These are phyloP conservation scores for Chamaecyparis obtusa DNA, from an alignment of 75 land plant species.

Conservation along the genomic window DNA sequence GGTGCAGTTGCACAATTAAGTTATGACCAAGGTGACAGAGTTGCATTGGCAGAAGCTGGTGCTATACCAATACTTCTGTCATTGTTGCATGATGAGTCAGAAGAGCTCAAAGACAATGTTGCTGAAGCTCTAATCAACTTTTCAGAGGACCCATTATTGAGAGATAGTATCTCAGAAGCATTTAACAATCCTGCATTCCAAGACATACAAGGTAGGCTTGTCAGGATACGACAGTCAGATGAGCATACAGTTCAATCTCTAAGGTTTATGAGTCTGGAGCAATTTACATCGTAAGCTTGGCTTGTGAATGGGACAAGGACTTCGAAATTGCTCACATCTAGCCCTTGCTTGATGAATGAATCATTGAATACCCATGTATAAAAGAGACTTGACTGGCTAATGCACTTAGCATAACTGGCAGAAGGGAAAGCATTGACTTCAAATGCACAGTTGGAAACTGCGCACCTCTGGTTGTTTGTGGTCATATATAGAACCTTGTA, in stretches of 20 bases:
- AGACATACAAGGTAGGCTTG: conserved; percentile 19
- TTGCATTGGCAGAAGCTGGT: conserved; percentile 34
- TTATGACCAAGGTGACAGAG: conserved; percentile 37
- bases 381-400: not conserved
- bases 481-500: not conserved
- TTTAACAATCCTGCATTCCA: conserved; percentile 19
- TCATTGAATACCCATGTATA: not conserved
- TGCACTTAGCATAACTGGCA: not conserved
- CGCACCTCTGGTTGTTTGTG: not conserved
- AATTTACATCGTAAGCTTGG: conserved; percentile 16
- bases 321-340: not conserved
- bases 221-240: conserved; percentile 22
- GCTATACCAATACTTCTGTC: conserved; percentile 42
- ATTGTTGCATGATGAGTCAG: conserved; percentile 27
- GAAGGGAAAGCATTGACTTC: not conserved
- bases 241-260: conserved; percentile 17
- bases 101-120: conserved; percentile 38
- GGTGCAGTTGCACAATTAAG: conserved; percentile 51
- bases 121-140: conserved; percentile 43
- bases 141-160: conserved; percentile 29
- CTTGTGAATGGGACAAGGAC: not conserved
- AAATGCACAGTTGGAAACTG: not conserved
- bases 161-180: conserved; percentile 23
- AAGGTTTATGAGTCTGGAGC: conserved; percentile 25
- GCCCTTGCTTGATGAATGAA: not conserved